Base-by-base conservation (phyloP, 2,329 filamentous ascomycete genomes). In the Pseudogymnoascus sp. region DNA sequence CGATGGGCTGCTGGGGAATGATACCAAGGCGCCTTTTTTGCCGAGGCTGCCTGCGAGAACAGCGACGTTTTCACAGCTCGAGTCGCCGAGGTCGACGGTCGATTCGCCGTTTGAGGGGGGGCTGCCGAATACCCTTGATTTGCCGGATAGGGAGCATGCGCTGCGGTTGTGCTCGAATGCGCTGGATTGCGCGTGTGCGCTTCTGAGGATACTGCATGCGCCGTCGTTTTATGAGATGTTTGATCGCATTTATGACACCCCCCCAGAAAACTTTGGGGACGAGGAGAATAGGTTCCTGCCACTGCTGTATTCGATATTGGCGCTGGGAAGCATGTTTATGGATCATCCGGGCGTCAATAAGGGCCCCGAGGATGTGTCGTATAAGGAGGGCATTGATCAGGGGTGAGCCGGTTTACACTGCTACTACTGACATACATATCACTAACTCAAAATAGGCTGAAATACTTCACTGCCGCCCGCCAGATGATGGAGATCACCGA, bases 161-260 rank as follows among this genome's bases (percentile, higher is more conserved):
- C 77, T 76, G 50, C 77, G 75, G 50, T 74, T 86, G 16, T 84
- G 82, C 69, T 79, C 82, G 65, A 82, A 82, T 67, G 79, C 82
- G 0, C 73, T 86, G 13, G 80, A 80, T 68, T 83, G 80, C 64
- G 83, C 82, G 7, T 86, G 82, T 1, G 83, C 81, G 64, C 75
- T 86, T 1, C 74, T 85, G 21, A 85, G 90, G 38, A 87, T 93
- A 63, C 83, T 96, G 4, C 92, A 97, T 71, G 80, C 89, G 60
- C 93, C 93, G 0, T 85, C 85, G 0, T 97, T 96, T 72, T 91
- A 89, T 76, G 82, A 84, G 64, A 86, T 85, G 70, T 82, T 96
- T 66, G 87, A 96, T 68, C 82, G 82, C 62, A 81, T 97, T 40
- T 97, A 96, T 74, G 84, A 88, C 67, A 85, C 80, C 21, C 80